Percentiles rank a stretch among this genome's conserved stretches.
Evolutionary conservation across 805 yeast species (phyloP).

Genomic region (Lachancea mirantina): DNA sequence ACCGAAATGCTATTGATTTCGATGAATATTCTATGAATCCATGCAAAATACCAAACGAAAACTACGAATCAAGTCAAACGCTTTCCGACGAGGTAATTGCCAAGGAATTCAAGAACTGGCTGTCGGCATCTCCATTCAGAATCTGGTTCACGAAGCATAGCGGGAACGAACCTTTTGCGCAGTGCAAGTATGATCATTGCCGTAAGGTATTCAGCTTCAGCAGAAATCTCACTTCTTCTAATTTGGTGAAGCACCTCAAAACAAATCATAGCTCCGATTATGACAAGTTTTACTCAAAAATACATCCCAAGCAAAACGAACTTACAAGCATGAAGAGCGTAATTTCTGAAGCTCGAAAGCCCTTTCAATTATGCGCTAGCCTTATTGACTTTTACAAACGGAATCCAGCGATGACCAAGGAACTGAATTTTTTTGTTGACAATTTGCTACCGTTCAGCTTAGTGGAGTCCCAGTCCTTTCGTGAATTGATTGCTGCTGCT

Average conservation of each 20-base stretch:
- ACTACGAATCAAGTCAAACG: background rate
- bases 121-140: conserved; percentile 7
- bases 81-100: conserved; percentile 2
- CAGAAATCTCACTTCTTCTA: conserved; percentile 1
- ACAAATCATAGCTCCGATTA: conserved; percentile 4
- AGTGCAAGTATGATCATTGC: conserved; percentile 6
- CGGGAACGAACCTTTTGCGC: conserved; percentile 7
- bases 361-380: conserved; percentile 3
- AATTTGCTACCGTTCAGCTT: conserved; percentile 3
- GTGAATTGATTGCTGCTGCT: background rate
- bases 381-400: conserved; percentile 1
- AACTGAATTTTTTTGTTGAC: conserved; percentile 4
- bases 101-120: conserved; percentile 3
- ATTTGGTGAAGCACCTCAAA: conserved; percentile 4
- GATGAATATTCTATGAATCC: conserved; percentile 8
- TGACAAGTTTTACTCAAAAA: conserved; percentile 3
- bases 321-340: background rate
- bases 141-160: conserved; percentile 12
- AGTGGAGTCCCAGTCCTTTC: conserved; percentile 4
- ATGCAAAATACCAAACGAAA: conserved; percentile 2
- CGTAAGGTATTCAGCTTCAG: conserved; percentile 1
- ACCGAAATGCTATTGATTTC: conserved; percentile 3
- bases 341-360: conserved; percentile 1
- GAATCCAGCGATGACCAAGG: background rate
- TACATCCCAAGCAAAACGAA: conserved; percentile 3